A percentile compares a stretch with the other conserved stretches of the same genome.
Evolutionary conservation across 2,329 filamentous ascomycete species (phyloP).

Genomic region (Alternaria arborescens): DNA sequence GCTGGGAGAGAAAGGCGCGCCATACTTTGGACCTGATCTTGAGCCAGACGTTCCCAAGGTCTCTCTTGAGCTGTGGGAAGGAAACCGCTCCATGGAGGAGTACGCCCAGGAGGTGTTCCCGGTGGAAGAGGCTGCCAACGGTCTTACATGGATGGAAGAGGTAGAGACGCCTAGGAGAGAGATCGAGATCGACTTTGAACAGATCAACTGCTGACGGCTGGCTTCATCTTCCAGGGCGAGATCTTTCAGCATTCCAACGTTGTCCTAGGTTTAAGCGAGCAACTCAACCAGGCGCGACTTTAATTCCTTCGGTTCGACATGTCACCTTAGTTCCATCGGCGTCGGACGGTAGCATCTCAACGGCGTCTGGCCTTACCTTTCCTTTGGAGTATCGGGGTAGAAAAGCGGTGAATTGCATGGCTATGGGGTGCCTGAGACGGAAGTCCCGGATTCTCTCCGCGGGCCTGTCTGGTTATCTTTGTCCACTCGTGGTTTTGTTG

Average conservation of each 20-base stretch:
- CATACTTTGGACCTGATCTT: conserved; percentile 69
- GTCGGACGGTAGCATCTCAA: conserved; percentile 20
- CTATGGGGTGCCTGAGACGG: conserved; percentile 15
- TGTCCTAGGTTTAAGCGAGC: conserved; percentile 42
- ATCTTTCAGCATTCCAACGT: conserved; percentile 35
- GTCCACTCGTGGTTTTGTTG: conserved; percentile 8
- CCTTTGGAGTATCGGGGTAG: conserved; percentile 26
- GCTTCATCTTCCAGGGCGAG: conserved; percentile 42
- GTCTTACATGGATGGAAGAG: conserved; percentile 87
- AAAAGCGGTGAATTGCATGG: conserved; percentile 32
- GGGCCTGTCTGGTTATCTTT: conserved; percentile 11
- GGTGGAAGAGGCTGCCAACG: conserved; percentile 93
- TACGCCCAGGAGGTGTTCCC: conserved; percentile 95
- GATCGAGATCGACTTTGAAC: conserved; percentile 47
- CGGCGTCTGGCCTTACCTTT: conserved; percentile 17
- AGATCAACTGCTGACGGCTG: conserved; percentile 50
- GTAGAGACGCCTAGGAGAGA: conserved; percentile 51
- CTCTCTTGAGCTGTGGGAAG: conserved; percentile 87
- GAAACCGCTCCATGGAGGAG: conserved; percentile 87
- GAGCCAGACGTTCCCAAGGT: conserved; percentile 72
- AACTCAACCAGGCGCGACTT: conserved; percentile 46
- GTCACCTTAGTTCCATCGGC: conserved; percentile 24
- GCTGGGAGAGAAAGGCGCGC: conserved; percentile 66
- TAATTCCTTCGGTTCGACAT: conserved; percentile 32
- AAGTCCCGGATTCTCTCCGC: conserved; percentile 15